Evolutionary conservation across 164 flowering plant species (phyloP), one percentile per base, ranked within the genome.

Genomic region (Vitis rotundifolia): DNA sequence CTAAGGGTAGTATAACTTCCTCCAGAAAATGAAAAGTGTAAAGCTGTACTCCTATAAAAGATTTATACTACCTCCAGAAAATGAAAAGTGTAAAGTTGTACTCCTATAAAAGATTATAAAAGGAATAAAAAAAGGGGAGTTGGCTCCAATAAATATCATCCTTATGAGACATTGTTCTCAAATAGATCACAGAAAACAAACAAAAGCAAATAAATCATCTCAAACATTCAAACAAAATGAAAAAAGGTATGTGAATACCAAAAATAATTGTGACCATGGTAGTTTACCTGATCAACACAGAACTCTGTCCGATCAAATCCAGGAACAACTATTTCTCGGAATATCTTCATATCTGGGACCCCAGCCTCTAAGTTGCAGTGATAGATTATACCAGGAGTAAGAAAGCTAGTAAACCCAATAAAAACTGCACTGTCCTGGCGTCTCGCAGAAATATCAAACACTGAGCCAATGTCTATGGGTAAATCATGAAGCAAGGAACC

Each of bases 351-450:
- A 11, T 89, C 89, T 14, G 97, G 98, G 68, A 74, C 79, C 53
- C 75, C 85, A 16, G 69, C 15, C 66, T 72, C 83, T 68, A 96
- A 71, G 74, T 89, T 82, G 79, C 95, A 96, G 66, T 80, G 86
- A 67, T 93, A 96, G 29, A 96, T 86, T 44, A 91, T 87, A 51
- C 98, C 96, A 68, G 99, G 97, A n/a, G 89, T 76, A 19, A 96
- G 96, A 71, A 96, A 96, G 84, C 96, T 88, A 48, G 89, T 86
- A 78, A 93, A 96, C 51, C 83, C 83, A 79, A 96, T 71, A 70
- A 96, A 96, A 71, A 88, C 55, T 14, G 70, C 70, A 50, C 65
- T 80, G 74, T 96, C 95, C 75, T 87, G 76, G 16, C 98, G 89
- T 62, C 90, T 75, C 11, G 88, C 91, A 76, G 97, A 87, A 62